A percentile compares a stretch with the other conserved stretches of the same genome.
Conservation (phyloP, 768 basidiomycete genomes). For the Kwoniella europaea region DNA sequence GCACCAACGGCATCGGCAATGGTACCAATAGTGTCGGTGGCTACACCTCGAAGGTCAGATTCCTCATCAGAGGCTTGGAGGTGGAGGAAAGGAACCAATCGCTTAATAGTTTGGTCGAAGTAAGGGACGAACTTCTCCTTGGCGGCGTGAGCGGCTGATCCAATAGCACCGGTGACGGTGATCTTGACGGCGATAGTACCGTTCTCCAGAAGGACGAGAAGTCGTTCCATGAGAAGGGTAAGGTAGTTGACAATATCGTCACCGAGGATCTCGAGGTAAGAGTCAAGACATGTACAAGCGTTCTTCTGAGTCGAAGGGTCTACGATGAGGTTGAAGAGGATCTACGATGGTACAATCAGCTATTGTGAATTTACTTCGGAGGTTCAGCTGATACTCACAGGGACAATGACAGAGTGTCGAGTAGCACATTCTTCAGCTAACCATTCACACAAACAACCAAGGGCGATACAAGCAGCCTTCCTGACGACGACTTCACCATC, state of each 20-base stretch:
- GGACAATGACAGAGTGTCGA: constrained; percentile 79
- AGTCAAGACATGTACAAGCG: constrained; percentile 97
- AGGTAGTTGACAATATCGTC: constrained; percentile 92
- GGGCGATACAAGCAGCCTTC: constrained; percentile 93
- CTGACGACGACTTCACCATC: constrained; percentile 84
- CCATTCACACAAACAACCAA: constrained; percentile 97
- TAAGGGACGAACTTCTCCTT: constrained; percentile 89
- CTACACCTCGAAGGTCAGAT: constrained; percentile 90
- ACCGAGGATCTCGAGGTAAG: constrained; percentile 86
- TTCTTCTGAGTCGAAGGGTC: constrained; percentile 83
- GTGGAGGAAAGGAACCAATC: constrained; percentile 83
- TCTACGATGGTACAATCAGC: constrained; percentile 62
- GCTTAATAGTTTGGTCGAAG: constrained; percentile 88
- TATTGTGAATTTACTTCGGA: background rate
- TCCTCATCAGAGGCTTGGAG: constrained; percentile 86
- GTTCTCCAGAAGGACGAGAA: constrained; percentile 80
- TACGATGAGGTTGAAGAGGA: constrained; percentile 87
- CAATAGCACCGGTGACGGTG: constrained; percentile 96
- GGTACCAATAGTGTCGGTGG: constrained; percentile 98
- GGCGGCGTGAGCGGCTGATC: constrained; percentile 95
- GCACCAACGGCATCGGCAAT: constrained; percentile 96
- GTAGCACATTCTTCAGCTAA: constrained; percentile 87
- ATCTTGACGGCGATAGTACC: constrained; percentile 87
- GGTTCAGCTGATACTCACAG: constrained; percentile 62
- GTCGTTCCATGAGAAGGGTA: constrained; percentile 89